Evolutionary conservation across 306 rosid genomes (phyloP).

Genomic region (Leucaena leucocephala): DNA sequence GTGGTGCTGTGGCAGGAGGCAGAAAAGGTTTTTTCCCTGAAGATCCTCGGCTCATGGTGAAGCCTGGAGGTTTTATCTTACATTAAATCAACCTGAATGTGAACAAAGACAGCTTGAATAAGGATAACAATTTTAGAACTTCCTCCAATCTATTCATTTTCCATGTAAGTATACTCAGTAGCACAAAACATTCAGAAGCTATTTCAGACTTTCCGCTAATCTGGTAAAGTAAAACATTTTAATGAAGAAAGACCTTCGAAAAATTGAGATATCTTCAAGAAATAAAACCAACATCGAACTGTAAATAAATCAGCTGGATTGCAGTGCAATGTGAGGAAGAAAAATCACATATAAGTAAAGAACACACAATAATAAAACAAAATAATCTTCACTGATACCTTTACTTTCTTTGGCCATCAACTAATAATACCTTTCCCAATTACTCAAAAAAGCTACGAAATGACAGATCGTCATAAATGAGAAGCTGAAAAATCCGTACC

Average conservation of each 20-base stretch:
- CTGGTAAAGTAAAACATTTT: not conserved
- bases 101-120: not conserved
- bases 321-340: not conserved
- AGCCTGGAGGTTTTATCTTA: conserved; percentile 33
- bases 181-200: not conserved
- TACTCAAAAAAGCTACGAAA: not conserved
- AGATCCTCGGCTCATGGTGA: conserved; percentile 55
- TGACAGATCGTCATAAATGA: not conserved
- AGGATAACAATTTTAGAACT: conserved; percentile 5
- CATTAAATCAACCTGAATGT: conserved; percentile 33
- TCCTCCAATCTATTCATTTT: not conserved
- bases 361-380: not conserved
- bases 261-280: not conserved
- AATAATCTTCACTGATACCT: not conserved
- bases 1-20: conserved; percentile 44
- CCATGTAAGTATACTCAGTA: conserved; percentile 5
- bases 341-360: not conserved
- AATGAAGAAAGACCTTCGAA: not conserved
- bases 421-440: not conserved
- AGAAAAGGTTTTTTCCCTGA: conserved; percentile 59
- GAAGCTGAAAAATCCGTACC: not conserved
- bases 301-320: not conserved
- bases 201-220: not conserved
- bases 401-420: not conserved
- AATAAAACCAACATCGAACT: not conserved